Percentiles rank a stretch among this genome's conserved stretches.
Conservation (phyloP, 257 asterid genomes). For the Gardenia jasminoides region DNA sequence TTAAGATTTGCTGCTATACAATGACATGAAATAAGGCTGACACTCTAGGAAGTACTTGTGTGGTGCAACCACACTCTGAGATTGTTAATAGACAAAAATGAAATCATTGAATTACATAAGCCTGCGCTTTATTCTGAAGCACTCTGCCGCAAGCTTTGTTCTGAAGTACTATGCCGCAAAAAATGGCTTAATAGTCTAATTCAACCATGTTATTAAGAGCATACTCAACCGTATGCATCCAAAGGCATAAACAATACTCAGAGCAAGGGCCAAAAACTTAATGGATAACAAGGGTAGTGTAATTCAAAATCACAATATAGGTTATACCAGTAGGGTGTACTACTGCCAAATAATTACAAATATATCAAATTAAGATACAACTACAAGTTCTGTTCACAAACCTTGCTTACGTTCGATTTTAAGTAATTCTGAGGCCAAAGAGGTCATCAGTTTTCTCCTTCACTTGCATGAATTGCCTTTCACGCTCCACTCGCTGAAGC, state of each 20-base stretch:
- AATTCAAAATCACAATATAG: neutral
- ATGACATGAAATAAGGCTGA: neutral
- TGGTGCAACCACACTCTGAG: neutral
- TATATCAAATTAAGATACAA: neutral
- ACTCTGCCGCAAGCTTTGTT: neutral
- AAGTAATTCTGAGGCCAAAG: conserved; percentile 35
- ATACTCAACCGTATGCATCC: neutral
- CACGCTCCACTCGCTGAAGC: conserved; percentile 43
- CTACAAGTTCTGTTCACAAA: neutral
- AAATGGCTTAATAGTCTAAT: neutral
- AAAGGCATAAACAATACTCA: neutral
- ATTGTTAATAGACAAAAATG: neutral
- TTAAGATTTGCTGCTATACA: neutral
- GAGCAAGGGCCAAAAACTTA: neutral
- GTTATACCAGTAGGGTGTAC: neutral
- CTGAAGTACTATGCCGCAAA: no score
- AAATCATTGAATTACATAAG: neutral
- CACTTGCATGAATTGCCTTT: conserved; percentile 30
- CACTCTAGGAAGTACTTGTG: neutral
- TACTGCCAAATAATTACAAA: no score
- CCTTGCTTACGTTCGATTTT: conserved; percentile 2
- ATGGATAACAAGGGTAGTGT: neutral
- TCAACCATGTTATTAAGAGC: conserved; percentile 1
- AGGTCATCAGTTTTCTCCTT: conserved; percentile 31
- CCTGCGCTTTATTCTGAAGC: neutral